Conservation (phyloP, 768 basidiomycete genomes). For the Mycena vulgaris region DNA sequence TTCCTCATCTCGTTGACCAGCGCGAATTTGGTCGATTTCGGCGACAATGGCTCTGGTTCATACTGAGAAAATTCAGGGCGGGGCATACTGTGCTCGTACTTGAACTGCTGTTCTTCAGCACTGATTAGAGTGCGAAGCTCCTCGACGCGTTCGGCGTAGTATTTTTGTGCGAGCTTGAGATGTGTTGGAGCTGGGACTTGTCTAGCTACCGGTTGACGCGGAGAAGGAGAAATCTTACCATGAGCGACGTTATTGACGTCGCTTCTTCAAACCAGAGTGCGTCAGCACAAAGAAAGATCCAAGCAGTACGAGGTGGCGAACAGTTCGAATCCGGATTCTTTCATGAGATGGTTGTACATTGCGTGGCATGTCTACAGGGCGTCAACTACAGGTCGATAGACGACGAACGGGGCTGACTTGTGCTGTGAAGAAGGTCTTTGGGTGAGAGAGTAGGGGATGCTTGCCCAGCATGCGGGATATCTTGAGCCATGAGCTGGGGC, state of each 20-base stretch:
- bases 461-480: conserved; percentile 77
- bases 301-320: conserved; percentile 51
- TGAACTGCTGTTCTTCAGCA: conserved; percentile 85
- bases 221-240: conserved; percentile 55
- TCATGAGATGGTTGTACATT: conserved; percentile 79
- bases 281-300: conserved; percentile 29
- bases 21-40: conserved; percentile 56
- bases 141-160: conserved; percentile 77
- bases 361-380: conserved; percentile 72
- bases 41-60: conserved; percentile 68
- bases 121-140: conserved; percentile 83
- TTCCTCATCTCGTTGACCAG: conserved; percentile 33
- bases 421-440: conserved; percentile 77
- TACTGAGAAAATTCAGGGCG: conserved; percentile 1
- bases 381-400: conserved; percentile 15
- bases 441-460: conserved; percentile 78
- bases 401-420: conserved; percentile 61
- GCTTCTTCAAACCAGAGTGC: conserved; percentile 51
- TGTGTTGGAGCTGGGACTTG: conserved; percentile 69
- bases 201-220: conserved; percentile 23
- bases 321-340: conserved; percentile 76
- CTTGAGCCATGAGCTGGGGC: conserved; percentile 76
- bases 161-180: conserved; percentile 80
- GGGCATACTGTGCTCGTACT: conserved; percentile 56
- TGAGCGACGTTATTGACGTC: conserved; percentile 68